Conservation (phyloP, 257 asterid genomes). For the Coffea canephora region DNA sequence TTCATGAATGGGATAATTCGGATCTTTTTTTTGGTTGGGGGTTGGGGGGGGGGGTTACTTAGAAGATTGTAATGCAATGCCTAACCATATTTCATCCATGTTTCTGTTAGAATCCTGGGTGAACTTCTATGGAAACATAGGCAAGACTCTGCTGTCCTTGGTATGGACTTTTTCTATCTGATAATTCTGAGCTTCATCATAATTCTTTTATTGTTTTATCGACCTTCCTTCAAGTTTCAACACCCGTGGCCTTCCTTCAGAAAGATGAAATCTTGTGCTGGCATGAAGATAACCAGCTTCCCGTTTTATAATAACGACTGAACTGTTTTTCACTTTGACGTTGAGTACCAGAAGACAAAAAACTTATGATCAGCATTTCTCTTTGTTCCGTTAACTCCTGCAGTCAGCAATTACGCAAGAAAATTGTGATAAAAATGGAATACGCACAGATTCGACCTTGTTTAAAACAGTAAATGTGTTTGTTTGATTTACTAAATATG, state of each 20-base stretch:
- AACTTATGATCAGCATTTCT: neutral
- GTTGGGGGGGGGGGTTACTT: neutral
- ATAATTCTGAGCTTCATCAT: neutral
- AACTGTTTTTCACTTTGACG: no score
- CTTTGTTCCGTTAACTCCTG: neutral
- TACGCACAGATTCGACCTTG: no score
- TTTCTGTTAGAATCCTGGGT: constrained; percentile 67
- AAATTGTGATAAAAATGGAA: no score
- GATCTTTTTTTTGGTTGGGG: neutral
- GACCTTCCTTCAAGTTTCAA: neutral
- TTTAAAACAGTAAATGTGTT: no score
- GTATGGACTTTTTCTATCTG: constrained; percentile 34
- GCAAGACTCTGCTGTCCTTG: constrained; percentile 88
- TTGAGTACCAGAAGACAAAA: no score
- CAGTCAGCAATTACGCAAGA: neutral
- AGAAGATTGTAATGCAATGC: no score
- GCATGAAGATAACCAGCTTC: neutral
- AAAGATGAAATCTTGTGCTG: neutral
- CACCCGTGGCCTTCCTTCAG: neutral
- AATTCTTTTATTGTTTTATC: neutral
- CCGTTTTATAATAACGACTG: no score
- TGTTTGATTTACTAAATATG: no score
- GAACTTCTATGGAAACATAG: constrained; percentile 87
- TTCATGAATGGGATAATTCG: neutral
- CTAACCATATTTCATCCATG: neutral